Evolutionary conservation across 345 rosid genomes (phyloP).

Genomic region (Ceriops tagal): DNA sequence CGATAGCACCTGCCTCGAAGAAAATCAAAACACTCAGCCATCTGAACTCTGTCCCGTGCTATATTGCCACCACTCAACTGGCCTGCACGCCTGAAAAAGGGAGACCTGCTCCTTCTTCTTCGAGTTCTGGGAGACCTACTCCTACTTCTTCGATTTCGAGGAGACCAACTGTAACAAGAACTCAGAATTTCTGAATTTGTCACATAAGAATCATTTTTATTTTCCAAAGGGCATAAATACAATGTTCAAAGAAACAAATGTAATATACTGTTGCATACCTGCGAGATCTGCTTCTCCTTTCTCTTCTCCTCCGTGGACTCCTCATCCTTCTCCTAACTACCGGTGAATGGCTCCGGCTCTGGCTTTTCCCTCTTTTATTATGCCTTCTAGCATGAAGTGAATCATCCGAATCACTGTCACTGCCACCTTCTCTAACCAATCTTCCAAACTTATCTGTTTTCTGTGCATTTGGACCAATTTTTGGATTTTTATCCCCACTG

Average conservation of each 20-base stretch:
- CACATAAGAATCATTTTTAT: background rate
- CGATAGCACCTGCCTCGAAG: slow-evolving; percentile 57
- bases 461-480: slow-evolving; percentile 26
- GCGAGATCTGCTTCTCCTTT: slow-evolving; percentile 47
- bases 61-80: slow-evolving; percentile 21
- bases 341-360: slow-evolving; percentile 45
- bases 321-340: slow-evolving; percentile 36
- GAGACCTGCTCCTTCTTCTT: slow-evolving; percentile 49
- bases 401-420: slow-evolving; percentile 63
- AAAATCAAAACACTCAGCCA: slow-evolving; percentile 51
- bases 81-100: slow-evolving; percentile 28
- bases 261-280: slow-evolving; percentile 31
- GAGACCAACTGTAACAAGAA: slow-evolving; percentile 43
- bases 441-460: slow-evolving; percentile 63
- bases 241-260: too few relatives aligned
- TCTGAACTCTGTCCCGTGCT: slow-evolving; percentile 33
- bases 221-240: background rate
- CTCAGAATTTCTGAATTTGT: slow-evolving; percentile 7
- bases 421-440: slow-evolving; percentile 45
- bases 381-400: slow-evolving; percentile 22
- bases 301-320: slow-evolving; percentile 37
- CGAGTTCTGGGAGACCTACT: slow-evolving; percentile 39
- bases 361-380: slow-evolving; percentile 36
- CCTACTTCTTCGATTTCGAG: slow-evolving; percentile 32
- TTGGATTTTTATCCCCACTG: slow-evolving; percentile 20